Base-by-base conservation (phyloP, 495 filamentous ascomycete genomes). In the Aspergillus avenaceus region DNA sequence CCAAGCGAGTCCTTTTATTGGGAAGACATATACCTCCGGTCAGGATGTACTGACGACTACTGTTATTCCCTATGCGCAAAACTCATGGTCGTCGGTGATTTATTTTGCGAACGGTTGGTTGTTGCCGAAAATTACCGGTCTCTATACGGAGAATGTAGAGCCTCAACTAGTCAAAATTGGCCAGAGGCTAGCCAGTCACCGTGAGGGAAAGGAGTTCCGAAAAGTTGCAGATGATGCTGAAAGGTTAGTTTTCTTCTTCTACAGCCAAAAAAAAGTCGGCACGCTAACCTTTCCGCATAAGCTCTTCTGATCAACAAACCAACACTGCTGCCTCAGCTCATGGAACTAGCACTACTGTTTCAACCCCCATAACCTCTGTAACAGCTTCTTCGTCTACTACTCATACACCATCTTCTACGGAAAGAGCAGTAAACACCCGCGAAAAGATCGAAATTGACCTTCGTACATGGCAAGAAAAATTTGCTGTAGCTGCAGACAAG, bases 131-230 rank as follows among this genome's bases (percentile, higher is more conserved):
- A 19, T 97, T 6, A 78, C 84, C 23, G 78, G 88, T 21, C 68
- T 96, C 9, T 97, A 96, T 56, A 84, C 84, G 26, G 82, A 93
- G 61, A 93, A 92, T 55, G 92, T 99, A 7, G 91, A 97, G 69
- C 95, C 95, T 9, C 93, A 99, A 63, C 77, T 99, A 1, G 81
- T 93, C 41, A 87, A 90, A 54, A 97, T 99, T 53, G 84, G 89
- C 12, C 86, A 97, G 70, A 80, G 92, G 8, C 78, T 98, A 13
- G 93, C 91, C 5, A 79, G 88, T 49, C 91, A 97, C 67, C 81
- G 78, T 11, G 85, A 90, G 49, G 80, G 78, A 2, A 83, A 79
- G 58, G 81, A 76, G 45, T 52, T 87, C 13, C 74, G 82, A 50
- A 73, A 80, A 9, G 77, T 73, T 27, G 62, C 83, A 13, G 79